Base-by-base conservation (phyloP, 345 rosid genomes). In the Sisymbrium altissimum region DNA sequence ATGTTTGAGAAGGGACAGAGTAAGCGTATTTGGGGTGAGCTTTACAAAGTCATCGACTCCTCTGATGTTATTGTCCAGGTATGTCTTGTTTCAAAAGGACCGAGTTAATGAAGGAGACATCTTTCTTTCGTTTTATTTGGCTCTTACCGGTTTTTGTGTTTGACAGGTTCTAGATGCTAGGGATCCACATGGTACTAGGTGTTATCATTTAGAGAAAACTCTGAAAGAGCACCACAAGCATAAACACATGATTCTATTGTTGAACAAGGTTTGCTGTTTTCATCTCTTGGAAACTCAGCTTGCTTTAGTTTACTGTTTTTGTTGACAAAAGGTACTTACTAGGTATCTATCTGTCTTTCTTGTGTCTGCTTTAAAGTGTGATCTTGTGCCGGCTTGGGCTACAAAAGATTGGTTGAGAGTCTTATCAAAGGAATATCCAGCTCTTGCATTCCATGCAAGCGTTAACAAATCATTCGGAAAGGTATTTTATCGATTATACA, bases 1-100 rank as follows among this genome's bases (percentile, higher is more conserved):
- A 95, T 95, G 97, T 95, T 95, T 85, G 98, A 92, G 76, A 95
- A 92, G 81, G 99, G 98, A 64, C 99, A 95, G 81, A 95, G 99
- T 45, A 95, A 95, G 79, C 97, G 97, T 61, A 88, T 95, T 79
- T 92, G 98, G 98, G 97, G 98, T 52, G 99, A 95, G 79, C 97
- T 95, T 57, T 95, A 95, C 87, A 90, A 95, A 87, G 99, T 95
- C 44, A 84, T 90, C 4, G 98, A 95, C 78, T 95, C 99, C 4
- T 92, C 99, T 36, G 98, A 92, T 81, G 99, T 95, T 32, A 84
- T 95, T 77, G 90, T 92, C 35, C 96, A 92, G 96, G 98, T 94
- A 39, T 68, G 81, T 68, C 29, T 36, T 12, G 11, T 3, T 64
- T 48, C 17, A 38, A 27, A 1, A 6, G 25, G 25, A 1, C 1